Evolutionary conservation across 768 basidiomycete species (phyloP), one percentile per base, ranked within the genome.

Genomic region (Boletus subcaerulescens): DNA sequence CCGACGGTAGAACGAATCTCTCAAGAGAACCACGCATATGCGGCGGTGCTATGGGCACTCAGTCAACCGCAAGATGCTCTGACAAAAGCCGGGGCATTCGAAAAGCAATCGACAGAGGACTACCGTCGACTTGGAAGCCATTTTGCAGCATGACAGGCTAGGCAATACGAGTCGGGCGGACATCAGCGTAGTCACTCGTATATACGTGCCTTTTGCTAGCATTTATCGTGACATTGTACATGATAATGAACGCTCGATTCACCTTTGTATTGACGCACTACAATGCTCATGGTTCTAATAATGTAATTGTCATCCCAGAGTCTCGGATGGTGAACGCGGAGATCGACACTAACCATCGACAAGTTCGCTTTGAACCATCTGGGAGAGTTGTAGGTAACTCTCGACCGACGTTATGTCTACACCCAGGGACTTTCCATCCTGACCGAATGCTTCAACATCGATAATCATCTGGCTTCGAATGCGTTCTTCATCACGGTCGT

Each of bases 401-500:
- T 80, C 73, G 55, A 79, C 81, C 1, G 68, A 74, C 17, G 74
- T 67, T 1, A 86, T 69, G n/a, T 83, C 76, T 5, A 95, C 82
- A 4, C 86, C 89, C 26, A 98, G 68, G 22, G 76, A 71, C 58
- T 78, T 70, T 2, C 87, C 93, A 53, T 96, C 94, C 61, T 80
- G 79, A 11, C 86, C 90, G 60, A 98, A 87, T 9, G 87, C 87
- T 45, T 88, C 81, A 0, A 96, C 89, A 64, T 99, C 97, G 15
- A 91, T 72, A 44, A 87, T 78, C 89, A 98, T 87, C 70, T 89
- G 87, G 50, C 71, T 65, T 61, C 81, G 83, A 56, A 98, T 93
- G 41, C 92, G 85, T 65, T 96, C 92, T 67, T 97, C 93, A 63
- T 96, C 94, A 48, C 81, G 81, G 5, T 81, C 84, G 50, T 91